Evolutionary conservation across 495 filamentous ascomycete genomes (phyloP), one percentile per base, ranked within the genome.

Genomic region (Aspergillus asperescens): DNA sequence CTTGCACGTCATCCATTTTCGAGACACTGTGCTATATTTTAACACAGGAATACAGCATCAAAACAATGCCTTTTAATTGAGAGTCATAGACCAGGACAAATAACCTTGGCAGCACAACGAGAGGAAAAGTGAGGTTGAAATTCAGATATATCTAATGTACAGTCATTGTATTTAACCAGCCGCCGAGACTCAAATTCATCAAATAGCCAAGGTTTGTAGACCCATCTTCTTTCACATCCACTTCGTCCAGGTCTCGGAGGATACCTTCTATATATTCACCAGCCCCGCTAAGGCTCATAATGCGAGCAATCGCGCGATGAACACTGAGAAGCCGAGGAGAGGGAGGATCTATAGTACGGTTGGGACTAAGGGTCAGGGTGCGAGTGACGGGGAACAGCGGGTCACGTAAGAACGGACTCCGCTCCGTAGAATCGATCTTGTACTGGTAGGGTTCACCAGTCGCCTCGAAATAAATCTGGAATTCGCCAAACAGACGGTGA

Each of bases 251-350:
- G 6, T 52, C 50, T 7, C 28, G 18, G 27, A 52, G 39, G 8
- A 45, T 24, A 16, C 23, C 5, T 12, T 52, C 39, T 7, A 52
- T 45, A 27, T 52, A 52, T n/a, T 45, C 40, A 7, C 40, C 50
- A 0, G 50, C 50, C 1, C 40, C 39, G 31, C 40, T 45, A 5
- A 45, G 5, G 3, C 38, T 32, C 9, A 52, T 44, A 39, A 72
- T 70, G 48, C 32, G 52, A 23, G 62, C 55, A 52, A 68, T 63
- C 13, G 65, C 67, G 41, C 62, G 55, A 41, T 72, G 67, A 35
- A 72, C 47, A 22, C 41, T 53, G 16, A 70, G 67, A 35, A 72
- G 67, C 48, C 58, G 59, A 53, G 32, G 50, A 47, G 60, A 57
- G 20, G 62, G 67, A 13, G 61, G 60, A 45, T 69, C 56, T 28